Evolutionary conservation across 1,284 basidiomycete genomes (phyloP).

Genomic region (Ustilago trichophora): DNA sequence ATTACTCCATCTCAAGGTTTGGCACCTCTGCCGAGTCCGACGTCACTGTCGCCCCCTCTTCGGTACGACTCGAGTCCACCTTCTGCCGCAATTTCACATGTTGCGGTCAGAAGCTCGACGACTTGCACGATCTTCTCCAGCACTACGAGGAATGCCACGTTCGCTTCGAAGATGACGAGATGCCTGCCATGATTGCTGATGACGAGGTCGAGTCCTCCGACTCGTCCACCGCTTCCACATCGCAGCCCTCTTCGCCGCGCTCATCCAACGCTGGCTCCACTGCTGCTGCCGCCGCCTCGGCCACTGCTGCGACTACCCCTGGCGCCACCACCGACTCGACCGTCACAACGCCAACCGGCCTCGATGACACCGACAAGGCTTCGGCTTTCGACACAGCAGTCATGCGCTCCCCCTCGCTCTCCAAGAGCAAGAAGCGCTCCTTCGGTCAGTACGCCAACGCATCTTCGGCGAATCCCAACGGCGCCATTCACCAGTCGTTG

Average conservation of each 20-base stretch:
- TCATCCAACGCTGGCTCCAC: conserved; percentile 37
- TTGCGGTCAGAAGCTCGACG: conserved; percentile 62
- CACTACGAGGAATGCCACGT: conserved; percentile 66
- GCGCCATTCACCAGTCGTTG: conserved; percentile 55
- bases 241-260: conserved; percentile 58
- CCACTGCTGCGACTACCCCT: conserved; percentile 17
- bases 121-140: conserved; percentile 65
- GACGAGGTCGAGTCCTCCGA: conserved; percentile 57
- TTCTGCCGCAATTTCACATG: conserved; percentile 66
- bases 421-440: conserved; percentile 64
- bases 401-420: conserved; percentile 52
- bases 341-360: conserved; percentile 26
- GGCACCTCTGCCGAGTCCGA: conserved; percentile 63
- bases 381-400: conserved; percentile 62
- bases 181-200: conserved; percentile 56
- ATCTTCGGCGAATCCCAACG: conserved; percentile 32
- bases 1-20: conserved; percentile 62
- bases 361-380: conserved; percentile 52
- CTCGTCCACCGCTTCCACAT: conserved; percentile 50
- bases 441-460: conserved; percentile 57
- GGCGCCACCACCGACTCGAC: conserved; percentile 17
- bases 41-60: conserved; percentile 59
- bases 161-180: conserved; percentile 64
- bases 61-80: conserved; percentile 60
- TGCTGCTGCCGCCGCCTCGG: conserved; percentile 15